A percentile compares a stretch with the other conserved stretches of the same genome.
These are phyloP conservation scores for Dalbergia cultrata DNA, from an alignment of 306 rosid genomes.

Conservation along the genomic window DNA sequence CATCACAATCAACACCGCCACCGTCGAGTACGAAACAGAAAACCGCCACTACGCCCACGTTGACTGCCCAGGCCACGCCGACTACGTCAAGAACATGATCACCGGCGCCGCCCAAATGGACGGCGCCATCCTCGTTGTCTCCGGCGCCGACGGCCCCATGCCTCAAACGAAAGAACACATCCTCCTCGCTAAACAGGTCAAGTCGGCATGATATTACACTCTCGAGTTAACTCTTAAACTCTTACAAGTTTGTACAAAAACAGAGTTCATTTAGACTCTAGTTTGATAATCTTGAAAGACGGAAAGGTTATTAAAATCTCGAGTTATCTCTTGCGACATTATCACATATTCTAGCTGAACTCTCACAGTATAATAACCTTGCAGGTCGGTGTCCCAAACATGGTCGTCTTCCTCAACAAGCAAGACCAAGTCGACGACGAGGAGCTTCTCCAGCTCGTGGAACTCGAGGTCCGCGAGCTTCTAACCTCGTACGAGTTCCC, in stretches of 20 bases:
- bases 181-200: constrained; percentile 70
- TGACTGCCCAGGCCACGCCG: constrained; percentile 90
- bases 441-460: constrained; percentile 84
- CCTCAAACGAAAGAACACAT: constrained; percentile 90
- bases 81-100: constrained; percentile 82
- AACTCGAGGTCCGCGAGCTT: constrained; percentile 84
- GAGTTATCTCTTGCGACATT: too few relatives aligned
- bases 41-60: constrained; percentile 90
- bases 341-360: too few relatives aligned
- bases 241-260: too few relatives aligned
- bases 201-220: too few relatives aligned
- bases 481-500: constrained; percentile 83
- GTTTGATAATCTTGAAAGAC: too few relatives aligned
- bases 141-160: constrained; percentile 90
- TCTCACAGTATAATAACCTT: too few relatives aligned
- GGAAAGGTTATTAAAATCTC: too few relatives aligned
- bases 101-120: constrained; percentile 93
- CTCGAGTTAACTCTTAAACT: too few relatives aligned
- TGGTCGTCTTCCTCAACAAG: constrained; percentile 81
- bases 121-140: constrained; percentile 81
- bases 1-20: constrained; percentile 91
- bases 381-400: constrained; percentile 78
- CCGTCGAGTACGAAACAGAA: constrained; percentile 90
- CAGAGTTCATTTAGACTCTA: too few relatives aligned
- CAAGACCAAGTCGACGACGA: constrained; percentile 93